Conservation (phyloP, 495 filamentous ascomycete species). For the Penicillium paradoxum region DNA sequence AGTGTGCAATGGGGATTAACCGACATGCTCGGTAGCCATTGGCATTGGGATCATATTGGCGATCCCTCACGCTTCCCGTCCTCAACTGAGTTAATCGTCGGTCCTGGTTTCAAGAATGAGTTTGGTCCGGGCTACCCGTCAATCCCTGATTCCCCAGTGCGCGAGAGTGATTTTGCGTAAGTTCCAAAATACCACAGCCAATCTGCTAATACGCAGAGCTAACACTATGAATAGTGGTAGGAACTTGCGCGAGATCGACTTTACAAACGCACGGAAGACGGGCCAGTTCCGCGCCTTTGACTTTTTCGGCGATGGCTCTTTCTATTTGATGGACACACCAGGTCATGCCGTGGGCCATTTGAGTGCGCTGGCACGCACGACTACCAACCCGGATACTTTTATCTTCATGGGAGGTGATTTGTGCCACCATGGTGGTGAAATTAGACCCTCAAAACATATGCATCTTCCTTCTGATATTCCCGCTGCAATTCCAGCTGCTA, state of each 20-base stretch:
- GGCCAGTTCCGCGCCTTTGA: conserved; percentile 46
- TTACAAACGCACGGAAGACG: conserved; percentile 27
- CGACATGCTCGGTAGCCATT: conserved; percentile 34
- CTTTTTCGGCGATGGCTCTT: conserved; percentile 44
- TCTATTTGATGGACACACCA: conserved; percentile 40
- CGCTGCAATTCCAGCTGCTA: not conserved
- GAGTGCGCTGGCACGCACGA: conserved; percentile 35
- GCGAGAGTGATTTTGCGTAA: conserved; percentile 41
- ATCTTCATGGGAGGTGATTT: conserved; percentile 51
- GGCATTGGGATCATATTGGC: conserved; percentile 59
- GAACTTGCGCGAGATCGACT: conserved; percentile 48
- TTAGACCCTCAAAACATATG: conserved; percentile 41
- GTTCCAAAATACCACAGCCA: conserved; percentile 15
- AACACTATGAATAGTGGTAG: conserved; percentile 7
- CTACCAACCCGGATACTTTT: conserved; percentile 21
- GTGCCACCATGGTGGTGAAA: conserved; percentile 49
- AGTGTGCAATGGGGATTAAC: not conserved
- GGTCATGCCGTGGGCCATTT: conserved; percentile 42
- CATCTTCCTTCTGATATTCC: not conserved
- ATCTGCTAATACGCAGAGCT: not conserved
- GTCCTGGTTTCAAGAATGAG: conserved; percentile 48
- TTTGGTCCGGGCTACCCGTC: conserved; percentile 49
- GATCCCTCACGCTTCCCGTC: conserved; percentile 48
- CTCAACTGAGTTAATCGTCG: conserved; percentile 49
- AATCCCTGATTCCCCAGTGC: conserved; percentile 32